Base-by-base conservation (phyloP, 2,329 filamentous ascomycete genomes). In the Colletotrichum brevisporum region DNA sequence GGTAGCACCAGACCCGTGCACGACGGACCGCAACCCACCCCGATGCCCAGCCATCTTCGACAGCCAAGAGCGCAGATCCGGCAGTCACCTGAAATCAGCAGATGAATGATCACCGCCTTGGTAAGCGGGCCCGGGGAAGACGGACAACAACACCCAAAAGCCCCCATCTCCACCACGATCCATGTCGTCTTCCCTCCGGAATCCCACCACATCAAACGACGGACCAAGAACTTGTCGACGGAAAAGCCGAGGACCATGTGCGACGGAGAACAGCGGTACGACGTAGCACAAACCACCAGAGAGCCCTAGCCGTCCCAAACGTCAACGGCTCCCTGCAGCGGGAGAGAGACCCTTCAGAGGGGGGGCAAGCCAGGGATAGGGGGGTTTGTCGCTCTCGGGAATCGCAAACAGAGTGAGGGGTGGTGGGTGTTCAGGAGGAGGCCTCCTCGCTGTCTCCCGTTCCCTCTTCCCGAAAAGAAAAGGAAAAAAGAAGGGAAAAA, bases 51-150 rank as follows among this genome's bases (percentile, higher is more conserved):
- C 55, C 41, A n/a, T 52, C 24, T 13, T n/a, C 55, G 31, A 16
- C 55, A 31, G 26, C 55, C 39, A 58, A 27, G 27, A 16, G 48
- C 24, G 24, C 55, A 47, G 39, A 27, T 57, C 36, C 53, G 36
- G 18, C 53, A n/a, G 15, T 56, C 53, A 26, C 31, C 53, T 36
- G 31, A 56, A 56, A 27, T 31, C 13, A 27, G 24, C 50, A 52
- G 50, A 16, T 26, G 50, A 52, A 27, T 18, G 41, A n/a, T n/a
- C 41, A 16, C 6, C 41, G 4, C 41, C 41, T 43, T 12, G 13
- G 10, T 31, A 36, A 43, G 10, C 39, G 10, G 16, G 9, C 41
- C 12, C 41, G 27, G 27, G 6, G 27, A 9, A 31, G 27, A 24
- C 27, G 31, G 31, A 36, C 31, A 36, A n/a, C 13, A 43, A n/a